These are phyloP conservation scores for Ascochyta lentis DNA, from an alignment of 2,329 filamentous ascomycete genomes.

Conservation along the genomic window DNA sequence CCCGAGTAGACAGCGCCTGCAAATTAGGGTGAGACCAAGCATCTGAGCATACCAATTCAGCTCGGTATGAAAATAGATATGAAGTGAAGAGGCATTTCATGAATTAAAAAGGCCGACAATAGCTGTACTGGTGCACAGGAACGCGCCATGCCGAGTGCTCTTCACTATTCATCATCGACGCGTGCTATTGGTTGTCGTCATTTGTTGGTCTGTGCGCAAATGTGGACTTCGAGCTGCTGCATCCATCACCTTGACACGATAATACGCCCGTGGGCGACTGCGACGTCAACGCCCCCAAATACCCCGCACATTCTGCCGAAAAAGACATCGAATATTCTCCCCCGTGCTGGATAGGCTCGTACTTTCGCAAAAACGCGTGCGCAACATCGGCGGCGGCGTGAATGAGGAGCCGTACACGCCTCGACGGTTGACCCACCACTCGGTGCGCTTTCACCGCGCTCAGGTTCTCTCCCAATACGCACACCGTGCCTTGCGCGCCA, in stretches of 20 bases:
- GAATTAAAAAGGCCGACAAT: no score
- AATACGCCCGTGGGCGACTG: slow-evolving; percentile 16
- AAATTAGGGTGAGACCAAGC: background rate
- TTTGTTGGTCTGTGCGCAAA: slow-evolving; percentile 1
- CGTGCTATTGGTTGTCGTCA: background rate
- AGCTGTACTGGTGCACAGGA: no score
- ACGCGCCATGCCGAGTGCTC: background rate
- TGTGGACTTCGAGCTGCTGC: background rate
- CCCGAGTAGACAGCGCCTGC: background rate
- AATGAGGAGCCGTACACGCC: slow-evolving; percentile 31
- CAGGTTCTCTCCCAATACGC: background rate
- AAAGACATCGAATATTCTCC: background rate
- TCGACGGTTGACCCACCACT: slow-evolving; percentile 21
- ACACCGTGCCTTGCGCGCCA: background rate
- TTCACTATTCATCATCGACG: slow-evolving; percentile 4
- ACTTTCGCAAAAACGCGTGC: background rate
- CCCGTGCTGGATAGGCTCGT: background rate
- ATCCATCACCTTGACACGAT: slow-evolving; percentile 19
- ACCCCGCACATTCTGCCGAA: background rate
- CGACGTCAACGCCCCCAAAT: slow-evolving; percentile 11
- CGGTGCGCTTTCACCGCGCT: slow-evolving; percentile 23
- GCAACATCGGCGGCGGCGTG: slow-evolving; percentile 21
- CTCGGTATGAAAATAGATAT: background rate
- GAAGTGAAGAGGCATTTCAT: no score
- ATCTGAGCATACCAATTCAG: background rate